These are phyloP conservation scores for Globisporangium lucens DNA, from an alignment of 352 stramenopile genomes.

Conservation along the genomic window DNA sequence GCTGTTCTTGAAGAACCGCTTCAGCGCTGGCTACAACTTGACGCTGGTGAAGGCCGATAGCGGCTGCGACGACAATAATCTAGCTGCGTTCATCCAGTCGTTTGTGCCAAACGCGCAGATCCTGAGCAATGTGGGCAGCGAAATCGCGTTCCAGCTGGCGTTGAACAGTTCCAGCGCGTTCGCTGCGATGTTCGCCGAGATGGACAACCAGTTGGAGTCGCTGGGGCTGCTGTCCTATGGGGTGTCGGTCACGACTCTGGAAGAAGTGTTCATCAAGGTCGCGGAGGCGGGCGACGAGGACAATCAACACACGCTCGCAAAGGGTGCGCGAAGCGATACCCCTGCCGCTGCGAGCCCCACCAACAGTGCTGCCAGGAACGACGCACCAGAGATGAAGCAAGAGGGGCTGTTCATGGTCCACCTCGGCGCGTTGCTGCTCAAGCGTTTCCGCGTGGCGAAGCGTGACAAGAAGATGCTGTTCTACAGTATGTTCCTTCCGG, in stretches of 20 bases:
- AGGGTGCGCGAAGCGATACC: neutral
- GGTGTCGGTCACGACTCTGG: neutral
- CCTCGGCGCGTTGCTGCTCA: neutral
- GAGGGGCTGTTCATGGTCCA: neutral
- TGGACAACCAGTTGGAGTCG: neutral
- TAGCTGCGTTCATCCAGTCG: neutral
- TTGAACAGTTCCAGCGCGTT: neutral
- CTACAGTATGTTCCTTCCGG: neutral
- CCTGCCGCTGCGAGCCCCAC: neutral
- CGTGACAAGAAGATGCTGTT: neutral
- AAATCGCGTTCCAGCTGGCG: neutral
- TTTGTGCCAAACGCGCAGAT: neutral
- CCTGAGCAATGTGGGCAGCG: neutral
- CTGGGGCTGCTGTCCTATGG: neutral
- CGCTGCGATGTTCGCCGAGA: neutral
- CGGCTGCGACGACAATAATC: neutral
- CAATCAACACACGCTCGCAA: neutral
- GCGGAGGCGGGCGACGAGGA: neutral
- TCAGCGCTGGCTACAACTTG: neutral
- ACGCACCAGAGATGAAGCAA: neutral
- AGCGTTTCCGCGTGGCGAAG: neutral
- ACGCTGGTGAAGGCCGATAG: neutral
- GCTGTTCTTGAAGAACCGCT: slow-evolving; percentile 45
- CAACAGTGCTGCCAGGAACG: neutral
- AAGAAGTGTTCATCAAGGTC: neutral